phyloP scores from a whole-genome alignment of 805 yeast genomes.

The Lipomyces chichibuensis region DNA sequence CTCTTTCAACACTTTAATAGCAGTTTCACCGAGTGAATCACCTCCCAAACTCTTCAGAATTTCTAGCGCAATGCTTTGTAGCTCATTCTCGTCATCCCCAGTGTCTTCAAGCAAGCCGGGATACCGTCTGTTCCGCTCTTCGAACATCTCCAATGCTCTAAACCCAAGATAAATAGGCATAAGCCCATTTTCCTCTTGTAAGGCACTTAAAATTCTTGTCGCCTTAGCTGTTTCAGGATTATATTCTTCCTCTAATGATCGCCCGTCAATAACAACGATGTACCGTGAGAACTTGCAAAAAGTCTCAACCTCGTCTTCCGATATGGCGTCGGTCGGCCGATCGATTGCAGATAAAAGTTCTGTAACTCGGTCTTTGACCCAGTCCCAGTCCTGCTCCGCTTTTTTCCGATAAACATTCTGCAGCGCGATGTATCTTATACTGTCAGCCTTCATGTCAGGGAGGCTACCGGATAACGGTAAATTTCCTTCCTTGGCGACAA shows the following conservation, averaged over 20 bases:
- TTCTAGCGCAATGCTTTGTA: constrained; percentile 21
- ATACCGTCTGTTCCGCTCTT: constrained; percentile 24
- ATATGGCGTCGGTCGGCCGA: constrained; percentile 42
- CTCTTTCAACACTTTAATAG: constrained; percentile 51
- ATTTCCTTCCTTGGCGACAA: constrained; percentile 45
- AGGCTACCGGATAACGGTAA: constrained; percentile 75
- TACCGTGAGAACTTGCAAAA: constrained; percentile 68
- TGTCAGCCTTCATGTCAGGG: constrained; percentile 88
- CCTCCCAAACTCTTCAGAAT: constrained; percentile 23
- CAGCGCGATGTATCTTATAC: constrained; percentile 61
- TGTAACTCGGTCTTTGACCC: constrained; percentile 47
- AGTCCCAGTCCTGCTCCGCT: constrained; percentile 54
- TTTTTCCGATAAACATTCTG: constrained; percentile 61
- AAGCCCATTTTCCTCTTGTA: constrained; percentile 33
- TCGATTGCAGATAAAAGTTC: constrained; percentile 42
- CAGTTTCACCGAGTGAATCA: constrained; percentile 12
- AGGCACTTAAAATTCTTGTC: constrained; percentile 12
- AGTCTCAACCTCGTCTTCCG: constrained; percentile 46
- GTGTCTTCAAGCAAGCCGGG: constrained; percentile 24
- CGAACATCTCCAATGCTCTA: constrained; percentile 38
- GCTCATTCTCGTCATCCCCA: constrained; percentile 18
- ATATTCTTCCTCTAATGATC: constrained; percentile 34
- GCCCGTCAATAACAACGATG: constrained; percentile 56
- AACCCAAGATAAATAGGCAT: constrained; percentile 39
- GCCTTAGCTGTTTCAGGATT: constrained; percentile 14